Conservation (phyloP, 75 land plant species). For the Pinus tabuliformis region DNA sequence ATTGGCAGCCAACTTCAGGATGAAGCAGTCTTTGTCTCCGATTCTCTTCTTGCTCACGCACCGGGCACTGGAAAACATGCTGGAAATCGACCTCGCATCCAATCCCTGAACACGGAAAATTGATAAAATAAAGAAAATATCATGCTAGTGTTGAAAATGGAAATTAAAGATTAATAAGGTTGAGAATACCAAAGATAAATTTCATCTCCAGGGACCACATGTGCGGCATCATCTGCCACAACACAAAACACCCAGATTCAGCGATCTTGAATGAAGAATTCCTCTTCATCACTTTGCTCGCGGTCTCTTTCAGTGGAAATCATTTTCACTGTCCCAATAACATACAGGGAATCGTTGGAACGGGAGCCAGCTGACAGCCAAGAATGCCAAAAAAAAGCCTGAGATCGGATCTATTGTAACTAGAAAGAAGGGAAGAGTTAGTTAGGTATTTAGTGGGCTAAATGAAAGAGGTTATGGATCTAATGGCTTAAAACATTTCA, state of each 20-base stretch:
- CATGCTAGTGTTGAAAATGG: no score
- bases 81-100: conserved; percentile 56
- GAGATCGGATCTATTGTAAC: no score
- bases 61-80: conserved; percentile 49
- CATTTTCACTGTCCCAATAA: conserved; percentile 19
- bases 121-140: background rate
- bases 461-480: no score
- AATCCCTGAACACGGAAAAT: conserved; percentile 40
- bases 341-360: no score
- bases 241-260: conserved; percentile 60
- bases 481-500: no score
- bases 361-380: no score
- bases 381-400: no score
- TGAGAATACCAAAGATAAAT: no score
- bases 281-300: conserved; percentile 19
- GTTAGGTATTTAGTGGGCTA: no score
- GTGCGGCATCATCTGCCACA: conserved; percentile 74
- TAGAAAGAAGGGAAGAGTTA: no score
- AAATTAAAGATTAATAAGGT: no score
- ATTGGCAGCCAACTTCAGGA: conserved; percentile 41
- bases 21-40: conserved; percentile 17
- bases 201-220: conserved; percentile 38
- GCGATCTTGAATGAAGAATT: conserved; percentile 13
- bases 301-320: conserved; percentile 36
- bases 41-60: conserved; percentile 65